Conservation (phyloP, 345 rosid genomes). For the Gossypium rotundifolium region DNA sequence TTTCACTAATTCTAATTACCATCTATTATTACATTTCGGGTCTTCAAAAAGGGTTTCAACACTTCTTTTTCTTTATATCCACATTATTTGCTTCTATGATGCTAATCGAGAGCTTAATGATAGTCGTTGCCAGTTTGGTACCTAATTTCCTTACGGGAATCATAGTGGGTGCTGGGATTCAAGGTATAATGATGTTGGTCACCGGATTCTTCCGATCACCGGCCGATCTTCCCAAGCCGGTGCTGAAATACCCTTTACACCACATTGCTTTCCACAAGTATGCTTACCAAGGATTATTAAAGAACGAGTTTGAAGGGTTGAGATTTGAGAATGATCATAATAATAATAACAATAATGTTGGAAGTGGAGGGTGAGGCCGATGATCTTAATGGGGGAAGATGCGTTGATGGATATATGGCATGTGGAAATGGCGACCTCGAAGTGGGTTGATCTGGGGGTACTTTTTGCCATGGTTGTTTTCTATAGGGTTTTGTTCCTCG, state of each 20-base stretch:
- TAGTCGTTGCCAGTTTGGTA: constrained; percentile 5
- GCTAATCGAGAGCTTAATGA: constrained; percentile 50
- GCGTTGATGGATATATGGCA: constrained; percentile 35
- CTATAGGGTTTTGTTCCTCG: constrained; percentile 30
- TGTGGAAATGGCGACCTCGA: constrained; percentile 39
- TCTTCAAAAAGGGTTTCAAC: constrained; percentile 26
- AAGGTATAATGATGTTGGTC: constrained; percentile 37
- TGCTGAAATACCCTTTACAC: constrained; percentile 44
- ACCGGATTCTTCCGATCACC: constrained; percentile 39
- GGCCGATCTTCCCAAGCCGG: constrained; percentile 19
- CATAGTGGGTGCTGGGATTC: constrained; percentile 43
- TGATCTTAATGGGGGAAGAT: constrained; percentile 19
- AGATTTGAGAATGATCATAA: constrained; percentile 2
- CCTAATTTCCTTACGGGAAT: constrained; percentile 46
- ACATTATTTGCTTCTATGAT: constrained; percentile 33
- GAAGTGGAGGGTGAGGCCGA: neutral
- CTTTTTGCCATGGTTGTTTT: constrained; percentile 32
- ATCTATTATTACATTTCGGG: constrained; percentile 22
- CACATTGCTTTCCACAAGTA: constrained; percentile 41
- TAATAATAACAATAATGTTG: neutral
- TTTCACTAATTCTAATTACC: constrained; percentile 17
- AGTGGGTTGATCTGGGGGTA: constrained; percentile 42
- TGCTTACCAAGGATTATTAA: constrained; percentile 39
- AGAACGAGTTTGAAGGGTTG: constrained; percentile 44
- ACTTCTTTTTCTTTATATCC: constrained; percentile 27